Evolutionary conservation across 2,329 filamentous ascomycete genomes (phyloP).

Genomic region (Huntiella bhutanensis): DNA sequence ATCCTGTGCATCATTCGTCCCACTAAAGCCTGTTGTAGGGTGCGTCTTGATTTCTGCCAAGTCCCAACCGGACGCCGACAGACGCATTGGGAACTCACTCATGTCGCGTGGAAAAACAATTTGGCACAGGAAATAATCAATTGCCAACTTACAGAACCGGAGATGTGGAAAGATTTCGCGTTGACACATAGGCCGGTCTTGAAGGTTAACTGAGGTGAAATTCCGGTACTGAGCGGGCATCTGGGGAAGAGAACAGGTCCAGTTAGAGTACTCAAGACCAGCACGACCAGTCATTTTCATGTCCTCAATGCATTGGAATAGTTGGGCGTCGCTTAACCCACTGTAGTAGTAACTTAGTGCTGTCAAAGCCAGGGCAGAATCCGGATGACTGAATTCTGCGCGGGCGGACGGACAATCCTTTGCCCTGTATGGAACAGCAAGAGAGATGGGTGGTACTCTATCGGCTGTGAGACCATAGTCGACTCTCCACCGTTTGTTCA

Average conservation of each 20-base stretch:
- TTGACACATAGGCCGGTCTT: conserved; percentile 30
- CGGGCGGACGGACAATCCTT: conserved; percentile 36
- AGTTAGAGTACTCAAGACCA: conserved; percentile 29
- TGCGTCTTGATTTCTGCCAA: conserved; percentile 29
- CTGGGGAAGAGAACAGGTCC: conserved; percentile 21
- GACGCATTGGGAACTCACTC: conserved; percentile 42
- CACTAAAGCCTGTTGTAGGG: conserved; percentile 47
- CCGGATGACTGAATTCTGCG: conserved; percentile 44
- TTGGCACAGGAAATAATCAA: conserved; percentile 44
- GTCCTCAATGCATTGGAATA: conserved; percentile 27
- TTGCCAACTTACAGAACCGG: conserved; percentile 28
- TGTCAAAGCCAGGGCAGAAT: conserved; percentile 36
- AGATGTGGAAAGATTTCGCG: conserved; percentile 33
- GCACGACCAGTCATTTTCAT: conserved; percentile 34
- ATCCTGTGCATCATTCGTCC: conserved; percentile 43
- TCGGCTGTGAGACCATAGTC: conserved; percentile 37
- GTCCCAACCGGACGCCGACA: conserved; percentile 51
- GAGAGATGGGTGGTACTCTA: conserved; percentile 22
- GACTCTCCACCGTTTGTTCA: conserved; percentile 43
- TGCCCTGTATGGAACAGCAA: conserved; percentile 40
- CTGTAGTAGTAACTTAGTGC: conserved; percentile 36
- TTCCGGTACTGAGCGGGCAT: conserved; percentile 22
- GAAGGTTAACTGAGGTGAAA: conserved; percentile 36
- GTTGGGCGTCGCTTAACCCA: conserved; percentile 31
- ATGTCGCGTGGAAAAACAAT: conserved; percentile 43